phyloP scores from a whole-genome alignment of 2,329 filamentous ascomycete genomes.

The Sporothrix curviconia region DNA sequence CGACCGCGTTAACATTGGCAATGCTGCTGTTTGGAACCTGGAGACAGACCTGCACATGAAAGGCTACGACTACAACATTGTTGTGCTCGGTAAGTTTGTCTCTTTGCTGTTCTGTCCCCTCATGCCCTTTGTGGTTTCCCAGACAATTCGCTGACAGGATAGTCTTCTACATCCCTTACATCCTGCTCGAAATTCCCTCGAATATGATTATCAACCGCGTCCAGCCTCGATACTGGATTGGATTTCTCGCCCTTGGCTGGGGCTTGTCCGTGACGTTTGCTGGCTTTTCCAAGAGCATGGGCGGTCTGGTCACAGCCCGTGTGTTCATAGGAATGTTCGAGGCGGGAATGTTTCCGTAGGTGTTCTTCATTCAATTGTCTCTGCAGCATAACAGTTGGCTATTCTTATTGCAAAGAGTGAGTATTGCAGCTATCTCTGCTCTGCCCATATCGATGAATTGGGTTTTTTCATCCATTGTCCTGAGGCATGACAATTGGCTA shows the following conservation, averaged over 20 bases:
- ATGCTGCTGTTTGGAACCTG: constrained; percentile 58
- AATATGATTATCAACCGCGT: constrained; percentile 65
- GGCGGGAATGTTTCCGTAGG: constrained; percentile 67
- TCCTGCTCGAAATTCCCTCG: constrained; percentile 63
- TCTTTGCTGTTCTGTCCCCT: neutral
- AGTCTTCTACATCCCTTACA: constrained; percentile 67
- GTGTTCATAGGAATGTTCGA: constrained; percentile 51
- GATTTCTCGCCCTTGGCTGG: neutral
- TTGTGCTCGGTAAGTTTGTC: neutral
- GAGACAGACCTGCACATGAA: constrained; percentile 55
- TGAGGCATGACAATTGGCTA: too few relatives aligned
- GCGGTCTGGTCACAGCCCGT: constrained; percentile 51
- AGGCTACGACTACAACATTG: constrained; percentile 51
- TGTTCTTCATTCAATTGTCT: too few relatives aligned
- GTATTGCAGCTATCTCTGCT: too few relatives aligned
- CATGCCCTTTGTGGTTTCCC: neutral
- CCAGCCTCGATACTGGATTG: constrained; percentile 55
- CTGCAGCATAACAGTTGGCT: too few relatives aligned
- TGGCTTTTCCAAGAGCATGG: neutral
- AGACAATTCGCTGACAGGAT: constrained; percentile 22
- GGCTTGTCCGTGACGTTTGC: neutral
- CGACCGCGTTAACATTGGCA: constrained; percentile 69
- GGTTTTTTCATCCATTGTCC: too few relatives aligned
- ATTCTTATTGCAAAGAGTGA: too few relatives aligned
- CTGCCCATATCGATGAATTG: too few relatives aligned